A percentile compares a stretch with the other conserved stretches of the same genome.
Evolutionary conservation across 169 alveolate genomes (phyloP).

Genomic region (Cryptosporidium parvum): DNA sequence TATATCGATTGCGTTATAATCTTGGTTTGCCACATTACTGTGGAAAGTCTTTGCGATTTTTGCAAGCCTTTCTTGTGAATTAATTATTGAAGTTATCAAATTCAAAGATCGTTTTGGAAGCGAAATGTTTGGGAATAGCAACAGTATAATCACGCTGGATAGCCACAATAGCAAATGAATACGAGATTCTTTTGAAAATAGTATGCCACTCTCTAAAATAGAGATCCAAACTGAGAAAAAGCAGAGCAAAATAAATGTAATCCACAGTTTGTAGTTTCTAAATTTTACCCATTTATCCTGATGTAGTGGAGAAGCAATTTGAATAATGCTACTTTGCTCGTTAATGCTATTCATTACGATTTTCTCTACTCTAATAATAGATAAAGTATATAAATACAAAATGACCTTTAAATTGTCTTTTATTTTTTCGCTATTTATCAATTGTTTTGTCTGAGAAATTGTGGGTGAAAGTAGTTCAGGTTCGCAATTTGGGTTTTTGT

Average conservation of each 20-base stretch:
- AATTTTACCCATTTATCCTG: conserved; percentile 1
- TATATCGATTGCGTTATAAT: conserved; percentile 12
- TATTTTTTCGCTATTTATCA: background rate
- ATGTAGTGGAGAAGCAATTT: background rate
- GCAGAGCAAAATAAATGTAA: conserved; percentile 5
- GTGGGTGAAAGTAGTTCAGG: background rate
- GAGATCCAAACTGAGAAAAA: conserved; percentile 39
- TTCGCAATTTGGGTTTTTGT: background rate
- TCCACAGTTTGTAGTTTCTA: conserved; percentile 25
- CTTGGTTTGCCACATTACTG: background rate
- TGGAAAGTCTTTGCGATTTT: background rate
- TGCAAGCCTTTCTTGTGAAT: conserved; percentile 40
- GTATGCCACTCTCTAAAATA: conserved; percentile 47
- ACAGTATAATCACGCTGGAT: background rate
- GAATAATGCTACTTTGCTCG: background rate
- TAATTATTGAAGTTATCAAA: conserved; percentile 45
- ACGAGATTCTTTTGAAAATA: conserved; percentile 8
- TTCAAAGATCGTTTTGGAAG: conserved; percentile 28
- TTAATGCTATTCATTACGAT: background rate
- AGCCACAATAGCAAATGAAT: background rate
- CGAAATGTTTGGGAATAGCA: conserved; percentile 22
- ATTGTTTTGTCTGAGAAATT: background rate
- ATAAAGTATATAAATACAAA: conserved; percentile 30
- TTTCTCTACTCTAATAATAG: conserved; percentile 4
- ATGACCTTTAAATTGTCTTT: conserved; percentile 32